Conservation (phyloP, 495 filamentous ascomycete species). For the Neurospora sp. region DNA sequence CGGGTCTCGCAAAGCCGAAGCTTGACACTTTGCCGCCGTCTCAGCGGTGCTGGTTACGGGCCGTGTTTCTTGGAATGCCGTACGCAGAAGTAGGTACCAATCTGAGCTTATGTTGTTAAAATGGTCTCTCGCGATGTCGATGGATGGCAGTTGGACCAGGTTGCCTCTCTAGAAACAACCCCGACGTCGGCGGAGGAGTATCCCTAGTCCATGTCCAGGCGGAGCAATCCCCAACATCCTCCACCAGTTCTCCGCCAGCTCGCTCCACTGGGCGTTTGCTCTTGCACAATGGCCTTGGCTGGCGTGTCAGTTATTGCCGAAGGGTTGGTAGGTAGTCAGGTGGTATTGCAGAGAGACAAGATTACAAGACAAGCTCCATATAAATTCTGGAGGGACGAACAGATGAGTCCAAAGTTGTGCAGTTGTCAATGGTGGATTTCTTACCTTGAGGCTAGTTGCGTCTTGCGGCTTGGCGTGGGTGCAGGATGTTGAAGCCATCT, state of each 20-base stretch:
- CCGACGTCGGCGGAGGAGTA: neutral
- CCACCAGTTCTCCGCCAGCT: neutral
- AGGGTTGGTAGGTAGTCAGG: neutral
- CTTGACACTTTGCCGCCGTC: neutral
- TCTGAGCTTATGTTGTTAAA: neutral
- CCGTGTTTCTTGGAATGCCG: neutral
- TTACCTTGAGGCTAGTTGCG: neutral
- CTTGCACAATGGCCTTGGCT: neutral
- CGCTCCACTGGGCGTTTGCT: neutral
- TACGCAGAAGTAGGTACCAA: neutral
- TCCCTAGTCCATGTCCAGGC: neutral
- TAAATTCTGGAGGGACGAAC: neutral
- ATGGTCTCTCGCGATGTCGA: neutral
- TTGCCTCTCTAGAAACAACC: neutral
- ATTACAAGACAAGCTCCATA: neutral
- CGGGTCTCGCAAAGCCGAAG: neutral
- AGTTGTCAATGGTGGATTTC: neutral
- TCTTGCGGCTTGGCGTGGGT: neutral
- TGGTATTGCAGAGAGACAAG: neutral
- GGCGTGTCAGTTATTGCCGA: neutral
- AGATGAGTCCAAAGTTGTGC: neutral
- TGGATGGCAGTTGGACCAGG: neutral
- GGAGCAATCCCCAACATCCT: neutral
- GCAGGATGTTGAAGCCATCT: neutral
- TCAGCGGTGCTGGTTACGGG: neutral